Conservation (phyloP, 2,329 filamentous ascomycete species). For the Dryadomyces quercivorus region DNA sequence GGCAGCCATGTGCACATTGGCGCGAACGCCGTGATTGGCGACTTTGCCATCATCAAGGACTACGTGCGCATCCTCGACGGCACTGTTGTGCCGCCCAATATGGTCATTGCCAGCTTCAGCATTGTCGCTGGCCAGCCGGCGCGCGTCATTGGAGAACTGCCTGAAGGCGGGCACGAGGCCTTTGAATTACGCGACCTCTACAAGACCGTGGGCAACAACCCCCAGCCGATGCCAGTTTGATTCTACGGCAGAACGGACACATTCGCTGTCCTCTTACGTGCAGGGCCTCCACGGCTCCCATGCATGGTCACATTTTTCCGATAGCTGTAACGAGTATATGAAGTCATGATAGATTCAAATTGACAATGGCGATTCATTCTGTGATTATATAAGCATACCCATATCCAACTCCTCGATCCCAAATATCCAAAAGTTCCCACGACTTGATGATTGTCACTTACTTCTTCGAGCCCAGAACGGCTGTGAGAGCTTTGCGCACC, state of each 20-base stretch:
- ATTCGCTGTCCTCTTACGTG: no score
- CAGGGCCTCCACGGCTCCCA: no score
- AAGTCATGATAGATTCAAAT: no score
- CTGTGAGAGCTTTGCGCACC: no score
- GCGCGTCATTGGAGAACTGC: constrained; percentile 68
- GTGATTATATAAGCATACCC: no score
- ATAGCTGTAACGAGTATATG: no score
- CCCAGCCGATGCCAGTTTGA: constrained; percentile 25
- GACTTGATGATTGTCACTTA: no score
- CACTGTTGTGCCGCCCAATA: constrained; percentile 70
- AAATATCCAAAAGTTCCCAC: no score
- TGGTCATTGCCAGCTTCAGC: constrained; percentile 86
- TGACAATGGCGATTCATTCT: no score
- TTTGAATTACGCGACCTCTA: constrained; percentile 54
- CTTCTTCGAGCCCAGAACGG: no score
- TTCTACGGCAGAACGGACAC: no score
- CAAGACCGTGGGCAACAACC: constrained; percentile 50
- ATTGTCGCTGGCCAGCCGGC: constrained; percentile 79
- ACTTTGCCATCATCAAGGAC: constrained; percentile 88
- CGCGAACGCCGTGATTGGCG: constrained; percentile 61
- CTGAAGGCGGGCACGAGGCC: constrained; percentile 54
- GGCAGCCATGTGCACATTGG: constrained; percentile 82
- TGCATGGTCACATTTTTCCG: background rate
- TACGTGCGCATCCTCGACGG: constrained; percentile 80
- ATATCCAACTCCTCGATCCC: no score